phyloP scores from a whole-genome alignment of 2,329 filamentous ascomycete species.

The Fragosphaeria purpurea region DNA sequence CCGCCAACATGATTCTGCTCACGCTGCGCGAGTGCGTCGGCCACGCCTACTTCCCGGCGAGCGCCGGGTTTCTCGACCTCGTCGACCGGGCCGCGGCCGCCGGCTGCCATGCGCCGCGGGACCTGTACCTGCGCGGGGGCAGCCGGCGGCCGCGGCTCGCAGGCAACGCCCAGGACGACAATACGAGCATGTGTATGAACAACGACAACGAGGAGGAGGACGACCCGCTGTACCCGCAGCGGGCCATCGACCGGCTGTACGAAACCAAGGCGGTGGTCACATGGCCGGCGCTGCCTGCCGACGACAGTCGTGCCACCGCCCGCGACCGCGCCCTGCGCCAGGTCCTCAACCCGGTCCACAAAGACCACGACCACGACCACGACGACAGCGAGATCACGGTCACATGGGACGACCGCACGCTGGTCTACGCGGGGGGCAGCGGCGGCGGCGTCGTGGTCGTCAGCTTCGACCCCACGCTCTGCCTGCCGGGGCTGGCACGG shows the following conservation, averaged over 20 bases:
- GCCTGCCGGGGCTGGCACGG: slow-evolving; percentile 6
- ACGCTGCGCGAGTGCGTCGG: slow-evolving; percentile 44
- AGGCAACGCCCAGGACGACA: slow-evolving; percentile 6
- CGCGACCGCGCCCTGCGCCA: slow-evolving; percentile 25
- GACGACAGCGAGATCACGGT: slow-evolving; percentile 28
- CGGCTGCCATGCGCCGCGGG: slow-evolving; percentile 29
- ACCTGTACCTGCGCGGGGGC: slow-evolving; percentile 36
- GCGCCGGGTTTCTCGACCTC: slow-evolving; percentile 48
- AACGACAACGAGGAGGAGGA: slow-evolving; percentile 1
- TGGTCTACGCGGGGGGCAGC: slow-evolving; percentile 32
- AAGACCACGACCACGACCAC: slow-evolving; percentile 28
- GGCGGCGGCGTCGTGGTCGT: slow-evolving; percentile 28
- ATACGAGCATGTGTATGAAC: not conserved
- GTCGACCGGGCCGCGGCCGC: slow-evolving; percentile 36
- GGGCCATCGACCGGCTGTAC: slow-evolving; percentile 17
- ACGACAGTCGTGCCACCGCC: slow-evolving; percentile 10
- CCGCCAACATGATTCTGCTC: slow-evolving; percentile 29
- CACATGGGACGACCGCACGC: slow-evolving; percentile 34
- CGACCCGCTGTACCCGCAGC: slow-evolving; percentile 13
- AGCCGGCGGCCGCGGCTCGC: slow-evolving; percentile 28
- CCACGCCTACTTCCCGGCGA: slow-evolving; percentile 42
- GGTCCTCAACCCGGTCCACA: slow-evolving; percentile 28
- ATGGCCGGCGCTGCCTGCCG: slow-evolving; percentile 22
- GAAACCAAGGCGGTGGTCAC: slow-evolving; percentile 15
- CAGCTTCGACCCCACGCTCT: slow-evolving; percentile 28